Evolutionary conservation across 805 yeast genomes (phyloP).

Genomic region (Naumovozyma dairenensis): DNA sequence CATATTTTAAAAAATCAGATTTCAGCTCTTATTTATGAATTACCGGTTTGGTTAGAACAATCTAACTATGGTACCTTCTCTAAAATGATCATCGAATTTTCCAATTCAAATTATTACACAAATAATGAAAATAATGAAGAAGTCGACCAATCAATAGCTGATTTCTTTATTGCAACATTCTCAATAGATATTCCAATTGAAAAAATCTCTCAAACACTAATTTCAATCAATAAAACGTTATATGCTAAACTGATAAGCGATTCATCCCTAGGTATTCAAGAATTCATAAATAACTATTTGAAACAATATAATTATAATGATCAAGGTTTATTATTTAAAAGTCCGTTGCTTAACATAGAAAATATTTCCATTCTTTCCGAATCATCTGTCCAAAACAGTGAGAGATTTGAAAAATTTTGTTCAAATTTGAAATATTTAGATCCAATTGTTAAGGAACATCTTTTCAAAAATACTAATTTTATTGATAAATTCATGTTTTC

Average conservation of each 20-base stretch:
- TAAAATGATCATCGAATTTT: constrained; percentile 25
- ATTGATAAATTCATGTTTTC: constrained; percentile 9
- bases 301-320: constrained; percentile 21
- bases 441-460: not conserved
- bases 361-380: constrained; percentile 30
- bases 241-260: constrained; percentile 11
- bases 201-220: constrained; percentile 28
- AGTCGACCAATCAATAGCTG: constrained; percentile 8
- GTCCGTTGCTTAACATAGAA: constrained; percentile 28
- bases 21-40: constrained; percentile 25
- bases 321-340: constrained; percentile 20
- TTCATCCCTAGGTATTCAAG: constrained; percentile 4
- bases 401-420: constrained; percentile 15
- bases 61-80: constrained; percentile 27
- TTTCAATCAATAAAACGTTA: constrained; percentile 22
- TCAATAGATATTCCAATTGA: constrained; percentile 12
- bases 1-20: constrained; percentile 18
- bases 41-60: constrained; percentile 30
- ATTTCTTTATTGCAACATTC: constrained; percentile 14
- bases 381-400: constrained; percentile 14
- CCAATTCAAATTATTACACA: constrained; percentile 23
- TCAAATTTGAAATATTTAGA: constrained; percentile 11
- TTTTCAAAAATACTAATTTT: constrained; percentile 13
- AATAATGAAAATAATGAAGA: constrained; percentile 7
- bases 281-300: constrained; percentile 17